Evolutionary conservation across 805 yeast genomes (phyloP), one percentile per base, ranked within the genome.

Genomic region (Zygotorulaspora florentina): DNA sequence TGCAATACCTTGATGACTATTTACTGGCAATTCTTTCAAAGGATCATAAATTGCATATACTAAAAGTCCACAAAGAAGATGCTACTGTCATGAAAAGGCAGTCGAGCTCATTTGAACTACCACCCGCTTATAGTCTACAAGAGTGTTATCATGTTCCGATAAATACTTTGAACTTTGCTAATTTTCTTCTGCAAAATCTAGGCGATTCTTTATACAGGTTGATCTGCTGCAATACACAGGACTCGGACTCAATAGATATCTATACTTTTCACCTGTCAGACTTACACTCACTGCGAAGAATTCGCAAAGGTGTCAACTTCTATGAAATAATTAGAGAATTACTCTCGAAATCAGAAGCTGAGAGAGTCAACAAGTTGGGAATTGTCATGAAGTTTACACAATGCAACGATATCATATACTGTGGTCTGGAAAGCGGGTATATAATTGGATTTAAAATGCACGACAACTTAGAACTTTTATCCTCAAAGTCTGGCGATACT

Each of bases 161-260:
- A 3, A 65, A 65, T 43, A 65, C 68, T 1, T 41, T 64, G 31
- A 65, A 62, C 40, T 65, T 65, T 47, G 61, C 67, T 0, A 64
- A 65, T 42, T 56, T 61, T 27, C 38, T 49, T 4, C 35, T 62
- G 1, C 44, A 43, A 18, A 41, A 45, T 10, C 8, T 40, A 12
- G 38, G 40, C 5, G 27, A 31, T 6, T 42, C 39, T 8, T 8
- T 13, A 10, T 58, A 51, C 36, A 52, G 56, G 6, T 44, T 65
- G 35, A 41, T 52, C 35, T 60, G 67, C 41, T 59, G 62, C 29
- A 61, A 64, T 45, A 64, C 69, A 3, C 54, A 51, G 40, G 53
- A 61, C 43, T 53, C 66, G 1, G 66, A 61, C 41, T 31, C 46
- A 3, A 51, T 65, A 25, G 69, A 65, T 36, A 47, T 63, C 5